Percentiles rank a stretch among this genome's conserved stretches.
Evolutionary conservation across 768 basidiomycete species (phyloP).

Genomic region (Hericium rajendrae): DNA sequence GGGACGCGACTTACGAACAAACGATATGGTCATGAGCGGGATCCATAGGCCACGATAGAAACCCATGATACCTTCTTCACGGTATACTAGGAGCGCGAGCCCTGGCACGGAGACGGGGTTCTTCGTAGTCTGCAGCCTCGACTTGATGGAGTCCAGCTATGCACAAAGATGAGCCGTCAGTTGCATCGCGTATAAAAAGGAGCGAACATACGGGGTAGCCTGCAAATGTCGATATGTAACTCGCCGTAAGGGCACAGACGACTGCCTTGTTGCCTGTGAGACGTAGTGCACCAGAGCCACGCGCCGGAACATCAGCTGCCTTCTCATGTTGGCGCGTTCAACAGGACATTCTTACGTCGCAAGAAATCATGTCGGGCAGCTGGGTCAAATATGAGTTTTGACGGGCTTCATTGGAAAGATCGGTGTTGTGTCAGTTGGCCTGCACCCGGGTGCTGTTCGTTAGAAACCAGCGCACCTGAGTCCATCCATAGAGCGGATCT

Average conservation of each 20-base stretch:
- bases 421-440: slow-evolving; percentile 3
- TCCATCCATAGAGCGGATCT: slow-evolving; percentile 32
- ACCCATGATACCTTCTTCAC: slow-evolving; percentile 79
- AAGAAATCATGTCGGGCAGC: slow-evolving; percentile 13
- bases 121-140: slow-evolving; percentile 79
- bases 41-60: slow-evolving; percentile 91
- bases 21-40: slow-evolving; percentile 90
- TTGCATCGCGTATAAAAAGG: not conserved
- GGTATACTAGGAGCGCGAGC: slow-evolving; percentile 64
- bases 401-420: slow-evolving; percentile 3
- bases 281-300: not conserved
- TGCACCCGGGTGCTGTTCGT: not conserved
- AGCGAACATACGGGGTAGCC: slow-evolving; percentile 66
- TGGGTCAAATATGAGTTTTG: slow-evolving; percentile 9
- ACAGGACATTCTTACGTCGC: slow-evolving; percentile 7
- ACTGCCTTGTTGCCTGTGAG: slow-evolving; percentile 72
- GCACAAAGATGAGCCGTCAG: not conserved
- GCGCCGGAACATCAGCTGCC: not conserved
- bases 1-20: slow-evolving; percentile 66
- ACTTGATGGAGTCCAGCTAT: slow-evolving; percentile 91
- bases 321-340: too few species aligned
- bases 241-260: slow-evolving; percentile 84
- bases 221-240: slow-evolving; percentile 85
- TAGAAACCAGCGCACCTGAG: slow-evolving; percentile 11
- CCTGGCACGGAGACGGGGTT: slow-evolving; percentile 63